Evolutionary conservation across 2,329 filamentous ascomycete genomes (phyloP).

Genomic region (Chaetomium strumarium): DNA sequence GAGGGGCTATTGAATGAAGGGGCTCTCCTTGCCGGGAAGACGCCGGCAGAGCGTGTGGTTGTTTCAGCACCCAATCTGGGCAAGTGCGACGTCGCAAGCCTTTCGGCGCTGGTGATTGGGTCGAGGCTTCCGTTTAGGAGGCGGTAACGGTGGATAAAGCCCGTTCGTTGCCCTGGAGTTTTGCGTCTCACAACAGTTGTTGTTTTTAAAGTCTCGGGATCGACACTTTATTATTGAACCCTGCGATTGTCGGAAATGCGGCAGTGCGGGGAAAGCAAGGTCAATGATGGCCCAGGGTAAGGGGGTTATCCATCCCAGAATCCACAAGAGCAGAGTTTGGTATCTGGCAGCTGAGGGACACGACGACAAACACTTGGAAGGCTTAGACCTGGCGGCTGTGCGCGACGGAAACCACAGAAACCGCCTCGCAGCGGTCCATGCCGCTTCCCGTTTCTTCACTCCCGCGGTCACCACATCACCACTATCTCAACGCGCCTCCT

Average conservation of each 20-base stretch:
- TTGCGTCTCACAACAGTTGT: not conserved
- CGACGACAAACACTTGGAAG: not conserved
- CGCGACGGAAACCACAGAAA: constrained; percentile 12
- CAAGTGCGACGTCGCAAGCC: constrained; percentile 17
- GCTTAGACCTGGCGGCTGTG: constrained; percentile 8
- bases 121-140: constrained; percentile 10
- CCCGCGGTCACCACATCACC: not conserved
- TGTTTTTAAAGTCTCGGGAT: not conserved
- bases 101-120: constrained; percentile 19
- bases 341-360: constrained; percentile 1
- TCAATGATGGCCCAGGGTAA: not conserved
- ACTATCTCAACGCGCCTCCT: too few relatives aligned
- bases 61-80: constrained; percentile 23
- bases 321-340: not conserved
- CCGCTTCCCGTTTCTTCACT: not conserved
- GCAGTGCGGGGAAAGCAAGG: not conserved
- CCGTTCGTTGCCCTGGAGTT: constrained; percentile 4
- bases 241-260: not conserved
- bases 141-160: not conserved
- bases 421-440: constrained; percentile 2
- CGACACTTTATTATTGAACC: not conserved
- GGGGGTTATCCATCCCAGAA: not conserved
- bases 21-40: constrained; percentile 20
- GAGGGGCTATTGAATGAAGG: constrained; percentile 25
- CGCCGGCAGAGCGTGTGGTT: constrained; percentile 19